A percentile compares a stretch with the other conserved stretches of the same genome.
Evolutionary conservation across 2,329 filamentous ascomycete species (phyloP).

Genomic region (Xylariaceae sp.): DNA sequence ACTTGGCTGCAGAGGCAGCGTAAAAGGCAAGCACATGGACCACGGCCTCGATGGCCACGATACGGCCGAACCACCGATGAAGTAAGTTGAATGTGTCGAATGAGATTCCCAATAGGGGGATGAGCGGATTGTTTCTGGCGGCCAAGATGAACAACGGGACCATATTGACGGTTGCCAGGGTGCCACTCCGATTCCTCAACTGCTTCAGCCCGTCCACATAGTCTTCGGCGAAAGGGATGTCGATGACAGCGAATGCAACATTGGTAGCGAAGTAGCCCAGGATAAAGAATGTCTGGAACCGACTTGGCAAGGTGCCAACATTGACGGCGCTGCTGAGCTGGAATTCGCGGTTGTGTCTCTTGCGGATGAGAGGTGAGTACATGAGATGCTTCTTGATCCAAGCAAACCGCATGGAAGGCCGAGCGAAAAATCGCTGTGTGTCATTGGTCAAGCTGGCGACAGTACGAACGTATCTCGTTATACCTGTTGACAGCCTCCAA

Average conservation of each 20-base stretch:
- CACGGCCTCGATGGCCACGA: constrained; percentile 66
- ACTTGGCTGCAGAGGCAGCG: constrained; percentile 35
- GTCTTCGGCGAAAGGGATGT: constrained; percentile 55
- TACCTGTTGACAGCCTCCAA: constrained; percentile 60
- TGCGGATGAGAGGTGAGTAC: constrained; percentile 67
- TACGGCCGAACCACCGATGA: constrained; percentile 76
- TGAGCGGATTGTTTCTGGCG: constrained; percentile 74
- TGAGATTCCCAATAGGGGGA: constrained; percentile 65
- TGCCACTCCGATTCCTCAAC: constrained; percentile 65
- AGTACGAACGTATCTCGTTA: constrained; percentile 66
- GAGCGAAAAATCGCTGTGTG: constrained; percentile 73
- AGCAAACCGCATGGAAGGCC: constrained; percentile 49
- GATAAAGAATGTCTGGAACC: constrained; percentile 70
- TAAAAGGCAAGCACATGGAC: constrained; percentile 62
- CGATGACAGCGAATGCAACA: constrained; percentile 68
- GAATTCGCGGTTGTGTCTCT: constrained; percentile 73
- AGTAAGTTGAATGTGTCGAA: constrained; percentile 82
- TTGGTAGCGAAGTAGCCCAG: constrained; percentile 67
- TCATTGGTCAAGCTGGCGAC: constrained; percentile 75
- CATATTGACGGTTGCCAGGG: constrained; percentile 73
- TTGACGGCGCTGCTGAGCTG: constrained; percentile 64
- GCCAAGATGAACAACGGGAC: constrained; percentile 70
- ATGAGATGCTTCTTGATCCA: constrained; percentile 64
- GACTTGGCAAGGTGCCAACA: constrained; percentile 74
- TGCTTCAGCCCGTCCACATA: constrained; percentile 43